phyloP scores from a whole-genome alignment of 345 rosid species.

The Ceriops zippeliana region DNA sequence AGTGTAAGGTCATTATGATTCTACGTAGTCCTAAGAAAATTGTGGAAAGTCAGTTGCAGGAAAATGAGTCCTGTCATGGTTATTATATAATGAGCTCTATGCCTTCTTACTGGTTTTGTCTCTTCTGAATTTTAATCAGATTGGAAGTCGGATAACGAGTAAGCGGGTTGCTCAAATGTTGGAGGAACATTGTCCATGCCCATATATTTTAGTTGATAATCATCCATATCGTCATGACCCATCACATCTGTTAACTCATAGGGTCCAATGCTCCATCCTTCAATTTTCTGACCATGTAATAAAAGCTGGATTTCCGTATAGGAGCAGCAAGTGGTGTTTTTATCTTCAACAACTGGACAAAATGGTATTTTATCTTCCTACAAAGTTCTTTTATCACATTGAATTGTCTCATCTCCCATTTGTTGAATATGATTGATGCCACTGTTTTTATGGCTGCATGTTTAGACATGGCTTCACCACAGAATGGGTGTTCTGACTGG shows the following conservation, averaged over 20 bases:
- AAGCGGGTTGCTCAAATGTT: constrained; percentile 75
- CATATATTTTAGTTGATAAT: constrained; percentile 72
- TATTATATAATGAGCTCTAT: constrained; percentile 3
- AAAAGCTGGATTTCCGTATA: constrained; percentile 38
- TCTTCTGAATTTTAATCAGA: constrained; percentile 44
- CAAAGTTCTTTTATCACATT: constrained; percentile 11
- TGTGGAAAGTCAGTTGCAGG: too few species aligned
- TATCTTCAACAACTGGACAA: constrained; percentile 51
- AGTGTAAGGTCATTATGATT: too few species aligned
- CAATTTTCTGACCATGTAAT: constrained; percentile 60
- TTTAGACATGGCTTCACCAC: constrained; percentile 4
- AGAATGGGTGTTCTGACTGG: neutral
- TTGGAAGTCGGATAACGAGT: constrained; percentile 91
- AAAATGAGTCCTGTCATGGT: too few species aligned
- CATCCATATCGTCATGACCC: constrained; percentile 93
- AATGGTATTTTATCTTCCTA: constrained; percentile 47
- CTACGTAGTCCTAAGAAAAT: too few species aligned
- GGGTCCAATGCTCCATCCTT: constrained; percentile 65
- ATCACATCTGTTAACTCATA: constrained; percentile 83
- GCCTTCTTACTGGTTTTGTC: constrained; percentile 15
- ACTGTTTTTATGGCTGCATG: neutral
- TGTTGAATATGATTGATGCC: neutral
- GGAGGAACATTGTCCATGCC: constrained; percentile 61
- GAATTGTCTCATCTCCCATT: neutral
- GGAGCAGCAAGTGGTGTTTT: constrained; percentile 39